Base-by-base conservation (phyloP, 768 basidiomycete genomes). In the Pleurotus eryngii region DNA sequence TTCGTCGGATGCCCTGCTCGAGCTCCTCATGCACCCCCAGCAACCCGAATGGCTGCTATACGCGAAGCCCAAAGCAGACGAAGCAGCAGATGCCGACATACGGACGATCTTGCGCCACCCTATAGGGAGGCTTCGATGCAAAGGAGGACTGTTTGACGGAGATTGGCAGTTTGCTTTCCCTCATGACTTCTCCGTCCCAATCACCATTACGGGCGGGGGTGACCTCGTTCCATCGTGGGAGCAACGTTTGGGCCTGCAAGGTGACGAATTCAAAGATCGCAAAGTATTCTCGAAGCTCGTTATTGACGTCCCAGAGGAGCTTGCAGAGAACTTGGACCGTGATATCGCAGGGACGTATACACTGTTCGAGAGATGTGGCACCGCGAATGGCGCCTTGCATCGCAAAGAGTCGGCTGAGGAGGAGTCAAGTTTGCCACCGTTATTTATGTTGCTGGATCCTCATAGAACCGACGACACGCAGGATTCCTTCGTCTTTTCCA, bases 41-140 rank as follows among this genome's bases (percentile, higher is more conserved):
- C 85, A 85, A 58, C 84, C 90, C 1, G 90, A 95, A 69, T 97
- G 95, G 95, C 82, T 90, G 11, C 72, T 98, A 11, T 95, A 85
- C 58, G 92, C 83, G 20, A 78, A 82, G 55, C 84, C 95, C 2
- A 75, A 85, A 38, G 77, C 79, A 0, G 72, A 67, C 30, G 88
- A 87, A 60, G 85, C 92, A 4, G 90, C 86, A 7, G 93, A 91
- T 61, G 84, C 90, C 53, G 83, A 88, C 45, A 85, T 95, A 45
- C 89, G 95, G 45, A 79, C 81, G 51, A 66, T 90, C 24, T 76
- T 97, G 1, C 80, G 82, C 45, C 76, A 80, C 27, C 93, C 95
- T 4, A 79, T 93, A n/a, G 94, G 87, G 1, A 81, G 94, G 30
- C 78, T 90, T 55, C 70, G 77, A 20, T 87, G 89, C 63, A 64